Evolutionary conservation across 1,139 yeast genomes (phyloP), one percentile per base, ranked within the genome.

Genomic region (Taiozyma sp.): DNA sequence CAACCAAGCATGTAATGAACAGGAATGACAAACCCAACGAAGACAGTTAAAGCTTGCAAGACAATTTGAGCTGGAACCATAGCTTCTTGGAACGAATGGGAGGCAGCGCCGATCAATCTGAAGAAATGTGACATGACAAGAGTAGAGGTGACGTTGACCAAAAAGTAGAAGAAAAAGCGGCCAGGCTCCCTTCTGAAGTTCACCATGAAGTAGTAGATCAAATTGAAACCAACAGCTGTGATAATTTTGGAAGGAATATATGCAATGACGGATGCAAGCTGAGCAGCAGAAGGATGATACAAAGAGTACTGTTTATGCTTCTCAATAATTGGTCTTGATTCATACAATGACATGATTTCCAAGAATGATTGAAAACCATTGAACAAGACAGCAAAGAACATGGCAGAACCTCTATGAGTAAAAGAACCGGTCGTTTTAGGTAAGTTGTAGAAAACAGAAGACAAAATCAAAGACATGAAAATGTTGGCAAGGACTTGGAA

Each of bases 261-360:
- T 2, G 90, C 80, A 24, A 85, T 59, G 49, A 85, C 76, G 8
- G 88, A 80, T 0, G 92, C 87, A 24, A 85, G 60, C 0, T 93
- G 90, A 59, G 86, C 90, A 3, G 92, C 88, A 51, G 90, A 76
- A 6, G 93, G 93, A 56, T 85, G 88, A 62, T 86, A 87, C 51
- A 87, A 68, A 1, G 91, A 88, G 65, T 81, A 87, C 43, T 81
- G 76, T 64, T 84, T 84, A 61, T 88, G 96, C 64, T 89, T 89
- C 66, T 86, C 92, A 30, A 87, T 87, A 56, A 88, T 80, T 2
- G 87, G 83, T 63, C 96, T 80, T 19, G 90, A 84, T 62, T 84
- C 91, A 57, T 75, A 80, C 50, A 86, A 69, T 10, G 87, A 70
- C 70, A 85, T 79, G 57, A 88, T 82, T 68, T 89, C 96, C 66